phyloP scores from a whole-genome alignment of 2,329 filamentous ascomycete species.

The Diplodia sapinea region DNA sequence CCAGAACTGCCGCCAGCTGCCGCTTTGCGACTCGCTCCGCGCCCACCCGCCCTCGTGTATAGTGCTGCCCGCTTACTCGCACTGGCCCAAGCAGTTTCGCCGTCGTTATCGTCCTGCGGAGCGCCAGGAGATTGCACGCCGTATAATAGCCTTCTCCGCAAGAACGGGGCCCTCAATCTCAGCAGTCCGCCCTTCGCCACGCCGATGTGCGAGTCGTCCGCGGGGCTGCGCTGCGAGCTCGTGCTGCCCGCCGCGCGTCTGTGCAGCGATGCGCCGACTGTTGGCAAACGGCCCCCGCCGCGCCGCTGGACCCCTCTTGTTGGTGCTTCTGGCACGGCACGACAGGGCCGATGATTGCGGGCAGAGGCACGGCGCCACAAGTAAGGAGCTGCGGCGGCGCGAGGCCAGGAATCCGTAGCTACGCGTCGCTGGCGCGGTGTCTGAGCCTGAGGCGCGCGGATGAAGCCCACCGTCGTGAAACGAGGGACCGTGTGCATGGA shows the following conservation, averaged over 20 bases:
- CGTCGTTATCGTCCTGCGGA: neutral
- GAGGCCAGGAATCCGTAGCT: slow-evolving; percentile 5
- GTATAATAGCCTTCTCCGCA: slow-evolving; percentile 5
- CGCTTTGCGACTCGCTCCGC: slow-evolving; percentile 20
- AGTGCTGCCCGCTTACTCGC: slow-evolving; percentile 5
- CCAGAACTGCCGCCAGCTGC: slow-evolving; percentile 22
- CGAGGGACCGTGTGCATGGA: slow-evolving; percentile 4
- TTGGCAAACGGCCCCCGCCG: neutral
- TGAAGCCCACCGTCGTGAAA: slow-evolving; percentile 29
- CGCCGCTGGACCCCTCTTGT: neutral
- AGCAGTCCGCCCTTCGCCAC: neutral
- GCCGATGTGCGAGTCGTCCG: neutral
- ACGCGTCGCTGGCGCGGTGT: slow-evolving; percentile 12
- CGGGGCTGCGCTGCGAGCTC: slow-evolving; percentile 3
- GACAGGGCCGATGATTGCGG: neutral
- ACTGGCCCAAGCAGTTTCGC: neutral
- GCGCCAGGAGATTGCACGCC: slow-evolving; percentile 17
- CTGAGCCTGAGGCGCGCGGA: slow-evolving; percentile 13
- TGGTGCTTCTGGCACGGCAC: too few relatives aligned
- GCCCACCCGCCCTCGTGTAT: slow-evolving; percentile 8
- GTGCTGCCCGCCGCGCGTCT: slow-evolving; percentile 12
- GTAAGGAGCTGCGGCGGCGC: slow-evolving; percentile 10
- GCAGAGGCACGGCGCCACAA: neutral
- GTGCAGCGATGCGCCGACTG: slow-evolving; percentile 1
- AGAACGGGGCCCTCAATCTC: slow-evolving; percentile 1